Evolutionary conservation across 495 filamentous ascomycete species (phyloP).

Genomic region (Wilcoxina mikolae): DNA sequence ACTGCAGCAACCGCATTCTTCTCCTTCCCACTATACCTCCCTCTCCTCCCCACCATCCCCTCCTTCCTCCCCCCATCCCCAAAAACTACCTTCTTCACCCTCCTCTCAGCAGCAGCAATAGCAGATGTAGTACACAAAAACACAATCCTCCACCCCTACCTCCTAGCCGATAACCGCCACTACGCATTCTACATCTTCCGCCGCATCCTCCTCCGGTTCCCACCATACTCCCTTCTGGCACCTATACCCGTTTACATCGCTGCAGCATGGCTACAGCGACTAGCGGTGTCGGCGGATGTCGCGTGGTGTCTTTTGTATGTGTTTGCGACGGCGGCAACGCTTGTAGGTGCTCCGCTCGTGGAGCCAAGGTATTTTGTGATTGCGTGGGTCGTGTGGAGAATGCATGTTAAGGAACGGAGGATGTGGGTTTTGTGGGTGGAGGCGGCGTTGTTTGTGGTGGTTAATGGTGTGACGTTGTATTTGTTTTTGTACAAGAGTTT

Average conservation of each 20-base stretch:
- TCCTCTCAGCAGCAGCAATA: conserved; percentile 34
- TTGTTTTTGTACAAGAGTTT: conserved; percentile 70
- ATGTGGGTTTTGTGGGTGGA: conserved; percentile 43
- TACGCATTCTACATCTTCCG: conserved; percentile 96
- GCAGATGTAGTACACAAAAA: conserved; percentile 56
- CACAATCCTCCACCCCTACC: conserved; percentile 91
- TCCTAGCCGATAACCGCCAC: conserved; percentile 88
- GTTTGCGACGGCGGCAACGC: conserved; percentile 52
- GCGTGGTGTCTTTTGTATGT: conserved; percentile 18
- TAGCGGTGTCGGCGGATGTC: conserved; percentile 27
- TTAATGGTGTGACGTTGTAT: conserved; percentile 63
- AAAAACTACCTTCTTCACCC: conserved; percentile 13
- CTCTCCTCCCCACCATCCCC: conserved; percentile 16
- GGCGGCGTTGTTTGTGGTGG: conserved; percentile 57
- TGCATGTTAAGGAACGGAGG: conserved; percentile 47
- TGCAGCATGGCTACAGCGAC: conserved; percentile 47
- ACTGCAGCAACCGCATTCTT: conserved; percentile 82
- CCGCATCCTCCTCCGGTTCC: conserved; percentile 53
- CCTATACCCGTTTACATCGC: conserved; percentile 52
- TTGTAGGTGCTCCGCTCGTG: conserved; percentile 78
- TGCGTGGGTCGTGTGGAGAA: conserved; percentile 85
- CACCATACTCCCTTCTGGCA: conserved; percentile 45
- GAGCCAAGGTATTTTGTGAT: conserved; percentile 91
- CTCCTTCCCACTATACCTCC: conserved; percentile 60
- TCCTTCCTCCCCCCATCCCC: neutral